Base-by-base conservation (phyloP, 495 filamentous ascomycete genomes). In the Penicillium macrosclerotiorum region DNA sequence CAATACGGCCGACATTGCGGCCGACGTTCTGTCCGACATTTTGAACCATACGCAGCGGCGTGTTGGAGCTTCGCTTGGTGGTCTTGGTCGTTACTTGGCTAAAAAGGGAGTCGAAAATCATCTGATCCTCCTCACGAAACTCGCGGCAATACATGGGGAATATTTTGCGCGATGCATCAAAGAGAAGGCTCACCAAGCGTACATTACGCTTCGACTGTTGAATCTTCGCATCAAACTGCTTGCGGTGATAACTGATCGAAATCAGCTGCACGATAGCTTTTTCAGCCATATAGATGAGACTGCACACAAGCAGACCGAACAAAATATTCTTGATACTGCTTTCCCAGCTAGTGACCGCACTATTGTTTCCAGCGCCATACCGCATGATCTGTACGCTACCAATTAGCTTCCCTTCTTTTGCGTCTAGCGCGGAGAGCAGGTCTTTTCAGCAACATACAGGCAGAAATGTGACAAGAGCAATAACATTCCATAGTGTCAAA, bases 121-220 rank as follows among this genome's bases (percentile, higher is more conserved):
- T 75, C 55, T 88, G 83, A 65, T 98, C 93, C 60, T 97, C 93
- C 20, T 95, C 88, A 6, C 73, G 70, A 60, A 98, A 98, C 59
- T 96, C 93, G 11, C 73, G 75, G 69, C 90, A 94, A 66, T 95
- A 94, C 64, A 87, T 82, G 29, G 93, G 93, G 57, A 98, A 98
- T 43, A 98, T 69, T 17, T 77, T 74, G 27, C 89, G 76, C 8
- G 90, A 95, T 5, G 90, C 89, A 38, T 98, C 91, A 65, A 91
- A 97, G 38, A 98, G 79, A 8, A 90, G 68, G 11, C 86, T 80
- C 3, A 98, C 71, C 16, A 96, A 78, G 51, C 77, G 74, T 31
- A 96, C 75, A 45, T 90, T 85, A 45, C 78, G 85, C 68, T 98
- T 97, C 24, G 89, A 93, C 33, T 87, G 80, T 51, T 89, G 85